Evolutionary conservation across 2,329 filamentous ascomycete species (phyloP).

Genomic region (Sphaerulina populicola): DNA sequence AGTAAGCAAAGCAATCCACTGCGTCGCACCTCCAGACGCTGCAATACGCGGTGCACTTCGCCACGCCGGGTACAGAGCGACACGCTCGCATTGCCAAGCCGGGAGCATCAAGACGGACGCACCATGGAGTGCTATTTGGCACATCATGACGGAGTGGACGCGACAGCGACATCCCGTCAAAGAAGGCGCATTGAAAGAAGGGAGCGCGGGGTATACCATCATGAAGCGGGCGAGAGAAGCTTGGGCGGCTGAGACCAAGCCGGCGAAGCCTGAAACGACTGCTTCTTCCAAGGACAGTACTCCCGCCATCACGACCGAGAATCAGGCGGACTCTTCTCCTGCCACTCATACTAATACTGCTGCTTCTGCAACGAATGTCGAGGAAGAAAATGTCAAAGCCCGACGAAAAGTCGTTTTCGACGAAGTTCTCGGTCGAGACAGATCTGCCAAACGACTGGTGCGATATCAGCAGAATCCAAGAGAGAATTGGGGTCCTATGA

Average conservation of each 20-base stretch:
- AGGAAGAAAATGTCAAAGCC: not conserved
- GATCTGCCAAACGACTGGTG: slow-evolving; percentile 59
- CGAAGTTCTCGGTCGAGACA: slow-evolving; percentile 64
- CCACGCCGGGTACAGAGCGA: slow-evolving; percentile 70
- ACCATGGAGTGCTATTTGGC: slow-evolving; percentile 83
- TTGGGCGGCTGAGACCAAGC: slow-evolving; percentile 51
- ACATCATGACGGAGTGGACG: slow-evolving; percentile 86
- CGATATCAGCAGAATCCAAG: slow-evolving; percentile 85
- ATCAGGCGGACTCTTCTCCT: no score
- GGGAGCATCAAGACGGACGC: slow-evolving; percentile 92
- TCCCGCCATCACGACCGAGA: slow-evolving; percentile 19
- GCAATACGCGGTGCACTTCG: slow-evolving; percentile 72
- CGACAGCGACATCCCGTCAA: slow-evolving; percentile 72
- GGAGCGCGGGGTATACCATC: slow-evolving; percentile 64
- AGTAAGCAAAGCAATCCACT: slow-evolving; percentile 69
- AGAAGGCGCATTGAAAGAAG: slow-evolving; percentile 58
- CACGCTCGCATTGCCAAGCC: slow-evolving; percentile 78
- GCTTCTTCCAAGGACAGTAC: slow-evolving; percentile 13
- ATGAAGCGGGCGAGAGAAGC: slow-evolving; percentile 30
- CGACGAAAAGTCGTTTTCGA: slow-evolving; percentile 61
- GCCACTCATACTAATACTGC: no score
- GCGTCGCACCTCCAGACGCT: slow-evolving; percentile 68
- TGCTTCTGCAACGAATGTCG: not conserved
- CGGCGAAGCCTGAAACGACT: slow-evolving; percentile 36
- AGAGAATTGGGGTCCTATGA: slow-evolving; percentile 88